A percentile compares a stretch with the other conserved stretches of the same genome.
phyloP scores from a whole-genome alignment of 495 filamentous ascomycete species.

The Neurospora sp. region DNA sequence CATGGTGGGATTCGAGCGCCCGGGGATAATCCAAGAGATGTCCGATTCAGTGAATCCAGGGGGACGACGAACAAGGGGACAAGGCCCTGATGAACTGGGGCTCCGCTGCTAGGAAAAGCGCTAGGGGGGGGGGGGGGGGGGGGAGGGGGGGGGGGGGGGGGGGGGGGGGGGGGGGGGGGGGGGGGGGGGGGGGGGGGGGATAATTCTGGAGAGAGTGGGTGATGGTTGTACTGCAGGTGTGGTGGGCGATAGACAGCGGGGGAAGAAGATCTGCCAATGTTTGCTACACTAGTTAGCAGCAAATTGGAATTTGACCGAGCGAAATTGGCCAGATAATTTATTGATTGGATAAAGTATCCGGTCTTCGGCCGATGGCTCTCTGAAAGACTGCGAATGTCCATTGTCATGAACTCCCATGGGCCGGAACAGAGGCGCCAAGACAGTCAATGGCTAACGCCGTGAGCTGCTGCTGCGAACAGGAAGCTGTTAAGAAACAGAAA shows the following conservation, averaged over 20 bases:
- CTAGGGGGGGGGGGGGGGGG: neutral
- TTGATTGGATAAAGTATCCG: neutral
- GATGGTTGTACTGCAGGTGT: neutral
- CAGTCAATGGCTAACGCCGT: neutral
- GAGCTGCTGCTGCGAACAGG: neutral
- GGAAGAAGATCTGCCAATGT: neutral
- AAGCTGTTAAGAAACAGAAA: neutral
- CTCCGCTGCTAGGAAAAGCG: neutral
- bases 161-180: too few species aligned
- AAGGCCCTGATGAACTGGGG: neutral
- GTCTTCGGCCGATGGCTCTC: neutral
- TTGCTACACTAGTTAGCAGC: neutral
- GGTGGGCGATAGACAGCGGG: neutral
- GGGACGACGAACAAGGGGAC: neutral
- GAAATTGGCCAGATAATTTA: neutral
- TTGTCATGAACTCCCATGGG: neutral
- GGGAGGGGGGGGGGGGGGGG: too few species aligned
- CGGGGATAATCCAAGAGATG: neutral
- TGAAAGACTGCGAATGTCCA: neutral
- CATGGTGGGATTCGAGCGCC: neutral
- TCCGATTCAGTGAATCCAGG: neutral
- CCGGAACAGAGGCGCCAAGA: neutral
- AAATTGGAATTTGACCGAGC: neutral
- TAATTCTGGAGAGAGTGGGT: neutral
- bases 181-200: neutral